Evolutionary conservation across 2,329 filamentous ascomycete species (phyloP).

Genomic region (Trichoderma pleuroti): DNA sequence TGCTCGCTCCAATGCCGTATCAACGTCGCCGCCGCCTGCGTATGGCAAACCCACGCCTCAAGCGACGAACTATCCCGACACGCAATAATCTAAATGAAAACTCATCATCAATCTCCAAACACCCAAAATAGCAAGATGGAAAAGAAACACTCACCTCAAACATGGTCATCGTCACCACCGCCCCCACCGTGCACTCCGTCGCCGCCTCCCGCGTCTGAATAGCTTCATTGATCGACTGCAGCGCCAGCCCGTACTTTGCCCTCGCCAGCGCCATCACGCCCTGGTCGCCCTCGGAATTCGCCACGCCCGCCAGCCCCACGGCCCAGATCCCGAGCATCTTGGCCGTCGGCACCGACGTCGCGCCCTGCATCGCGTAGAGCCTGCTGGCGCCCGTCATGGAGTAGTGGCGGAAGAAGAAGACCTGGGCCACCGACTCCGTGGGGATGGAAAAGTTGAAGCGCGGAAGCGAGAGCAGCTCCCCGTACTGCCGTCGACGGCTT

Average conservation of each 20-base stretch:
- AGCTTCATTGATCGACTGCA: not conserved
- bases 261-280: not conserved
- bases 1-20: not conserved
- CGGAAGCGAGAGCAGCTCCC: not conserved
- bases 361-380: not conserved
- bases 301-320: not conserved
- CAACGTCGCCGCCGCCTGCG: not conserved
- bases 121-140: not conserved
- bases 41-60: not conserved
- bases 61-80: not conserved
- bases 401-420: constrained; percentile 1
- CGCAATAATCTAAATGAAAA: not conserved
- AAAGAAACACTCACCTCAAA: not conserved
- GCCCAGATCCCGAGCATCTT: constrained; percentile 7
- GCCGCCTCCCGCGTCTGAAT: not conserved
- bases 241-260: not conserved
- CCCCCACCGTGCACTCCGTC: not conserved
- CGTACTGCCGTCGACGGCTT: not conserved
- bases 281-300: not conserved
- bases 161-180: not conserved
- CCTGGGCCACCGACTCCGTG: not conserved
- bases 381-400: not conserved
- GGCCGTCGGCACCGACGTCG: not conserved
- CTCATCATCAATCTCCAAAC: not conserved
- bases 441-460: not conserved